Percentiles rank a stretch among this genome's conserved stretches.
phyloP scores from a whole-genome alignment of 345 rosid species.

The Jatropha curcas region DNA sequence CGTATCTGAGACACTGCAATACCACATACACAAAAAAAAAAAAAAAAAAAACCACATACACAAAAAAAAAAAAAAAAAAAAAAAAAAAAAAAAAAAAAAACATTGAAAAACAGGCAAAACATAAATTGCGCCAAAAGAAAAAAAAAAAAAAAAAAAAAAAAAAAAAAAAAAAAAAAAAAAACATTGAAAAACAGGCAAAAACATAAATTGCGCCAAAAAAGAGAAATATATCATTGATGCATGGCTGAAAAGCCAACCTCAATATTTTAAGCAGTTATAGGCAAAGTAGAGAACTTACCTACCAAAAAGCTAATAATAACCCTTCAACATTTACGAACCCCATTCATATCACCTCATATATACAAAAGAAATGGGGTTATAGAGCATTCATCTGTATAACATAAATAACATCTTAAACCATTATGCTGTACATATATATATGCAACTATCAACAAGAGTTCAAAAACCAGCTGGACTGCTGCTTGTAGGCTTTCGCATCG shows the following conservation, averaged over 20 bases:
- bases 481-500: slow-evolving; percentile 23
- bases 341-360: slow-evolving; percentile 11
- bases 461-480: slow-evolving; percentile 16
- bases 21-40: no score
- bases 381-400: slow-evolving; percentile 14
- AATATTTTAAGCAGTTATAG: not conserved
- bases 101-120: no score
- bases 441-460: slow-evolving; percentile 20
- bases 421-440: slow-evolving; percentile 32
- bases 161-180: no score
- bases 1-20: no score
- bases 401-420: slow-evolving; percentile 24
- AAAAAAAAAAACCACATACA: no score
- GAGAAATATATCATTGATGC: not conserved
- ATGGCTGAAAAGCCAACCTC: slow-evolving; percentile 9
- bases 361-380: slow-evolving; percentile 8
- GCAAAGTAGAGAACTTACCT: not conserved
- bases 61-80: no score
- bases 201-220: not conserved
- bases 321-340: not conserved
- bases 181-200: not conserved
- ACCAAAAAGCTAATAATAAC: not conserved
- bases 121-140: no score
- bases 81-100: no score
- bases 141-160: no score